Conservation (phyloP, 2,329 filamentous ascomycete genomes). For the Phoma sp. region DNA sequence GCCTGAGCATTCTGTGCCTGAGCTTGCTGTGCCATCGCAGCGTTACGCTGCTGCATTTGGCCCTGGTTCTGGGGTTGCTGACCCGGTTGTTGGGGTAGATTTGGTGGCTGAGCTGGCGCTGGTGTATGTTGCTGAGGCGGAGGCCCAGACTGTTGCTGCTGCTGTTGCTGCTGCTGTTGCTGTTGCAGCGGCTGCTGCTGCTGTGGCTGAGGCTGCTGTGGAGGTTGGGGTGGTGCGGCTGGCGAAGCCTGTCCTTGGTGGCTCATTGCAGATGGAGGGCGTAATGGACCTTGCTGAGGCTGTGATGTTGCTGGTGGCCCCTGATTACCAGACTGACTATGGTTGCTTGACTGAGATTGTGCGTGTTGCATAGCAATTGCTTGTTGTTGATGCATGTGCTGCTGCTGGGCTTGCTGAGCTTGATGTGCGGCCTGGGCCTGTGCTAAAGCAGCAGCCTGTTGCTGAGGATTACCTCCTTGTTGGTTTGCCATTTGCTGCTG, state of each 20-base stretch:
- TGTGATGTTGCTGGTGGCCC: constrained; percentile 45
- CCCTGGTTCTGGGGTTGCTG: constrained; percentile 41
- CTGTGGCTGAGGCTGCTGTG: constrained; percentile 47
- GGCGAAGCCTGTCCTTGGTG: constrained; percentile 51
- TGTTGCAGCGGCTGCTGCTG: constrained; percentile 52
- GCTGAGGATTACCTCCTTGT: constrained; percentile 48
- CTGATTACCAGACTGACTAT: constrained; percentile 52
- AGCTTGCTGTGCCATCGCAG: constrained; percentile 41
- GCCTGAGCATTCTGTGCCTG: constrained; percentile 44
- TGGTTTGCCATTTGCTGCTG: constrained; percentile 54
- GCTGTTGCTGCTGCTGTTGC: constrained; percentile 48
- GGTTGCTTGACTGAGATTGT: constrained; percentile 57
- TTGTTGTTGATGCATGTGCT: constrained; percentile 52
- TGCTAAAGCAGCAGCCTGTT: constrained; percentile 49
- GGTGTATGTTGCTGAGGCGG: constrained; percentile 55
- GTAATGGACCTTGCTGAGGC: constrained; percentile 47
- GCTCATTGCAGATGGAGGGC: constrained; percentile 48
- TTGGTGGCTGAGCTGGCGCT: constrained; percentile 44
- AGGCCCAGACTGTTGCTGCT: constrained; percentile 50
- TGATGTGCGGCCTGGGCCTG: constrained; percentile 56
- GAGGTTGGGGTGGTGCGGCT: constrained; percentile 44
- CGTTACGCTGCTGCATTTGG: constrained; percentile 45
- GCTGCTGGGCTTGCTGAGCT: constrained; percentile 52
- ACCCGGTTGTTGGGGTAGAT: constrained; percentile 38
- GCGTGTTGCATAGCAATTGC: constrained; percentile 56